phyloP scores from a whole-genome alignment of 306 rosid genomes.

The Trifolium subterraneum region DNA sequence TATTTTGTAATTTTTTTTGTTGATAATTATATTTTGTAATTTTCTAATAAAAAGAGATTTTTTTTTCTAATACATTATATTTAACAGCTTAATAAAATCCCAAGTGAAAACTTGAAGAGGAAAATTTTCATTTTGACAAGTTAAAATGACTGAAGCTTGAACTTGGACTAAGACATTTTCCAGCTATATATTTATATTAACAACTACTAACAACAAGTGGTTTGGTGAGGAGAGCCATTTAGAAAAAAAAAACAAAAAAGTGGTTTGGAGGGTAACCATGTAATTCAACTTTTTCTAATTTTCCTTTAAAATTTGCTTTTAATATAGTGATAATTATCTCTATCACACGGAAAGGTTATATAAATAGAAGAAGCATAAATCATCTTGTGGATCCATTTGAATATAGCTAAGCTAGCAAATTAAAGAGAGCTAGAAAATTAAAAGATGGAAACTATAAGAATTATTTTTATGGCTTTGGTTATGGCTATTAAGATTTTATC shows the following conservation, averaged over 20 bases:
- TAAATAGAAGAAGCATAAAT: conserved; percentile 6
- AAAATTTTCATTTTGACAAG: conserved; percentile 37
- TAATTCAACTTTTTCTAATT: conserved; percentile 22
- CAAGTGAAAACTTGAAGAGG: not conserved
- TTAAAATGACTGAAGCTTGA: conserved; percentile 31
- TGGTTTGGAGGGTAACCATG: conserved; percentile 38
- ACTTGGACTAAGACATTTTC: conserved; percentile 31
- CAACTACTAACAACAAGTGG: too few species aligned
- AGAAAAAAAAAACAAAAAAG: too few species aligned
- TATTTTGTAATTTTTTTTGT: too few species aligned
- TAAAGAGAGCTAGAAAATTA: not conserved
- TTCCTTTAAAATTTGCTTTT: not conserved
- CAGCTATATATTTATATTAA: conserved; percentile 15
- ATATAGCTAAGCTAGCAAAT: not conserved
- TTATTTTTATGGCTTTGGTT: conserved; percentile 33
- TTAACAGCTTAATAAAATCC: too few species aligned
- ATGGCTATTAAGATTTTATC: conserved; percentile 31
- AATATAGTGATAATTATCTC: not conserved
- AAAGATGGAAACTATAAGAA: conserved; percentile 41
- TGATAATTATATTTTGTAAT: too few species aligned
- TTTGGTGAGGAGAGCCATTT: too few species aligned
- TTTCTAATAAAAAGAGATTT: too few species aligned
- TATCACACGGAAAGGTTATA: not conserved
- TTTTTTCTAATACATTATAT: too few species aligned
- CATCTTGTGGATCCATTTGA: conserved; percentile 10